phyloP scores from a whole-genome alignment of 2,329 filamentous ascomycete genomes.

The Trichoderma endophyticum region DNA sequence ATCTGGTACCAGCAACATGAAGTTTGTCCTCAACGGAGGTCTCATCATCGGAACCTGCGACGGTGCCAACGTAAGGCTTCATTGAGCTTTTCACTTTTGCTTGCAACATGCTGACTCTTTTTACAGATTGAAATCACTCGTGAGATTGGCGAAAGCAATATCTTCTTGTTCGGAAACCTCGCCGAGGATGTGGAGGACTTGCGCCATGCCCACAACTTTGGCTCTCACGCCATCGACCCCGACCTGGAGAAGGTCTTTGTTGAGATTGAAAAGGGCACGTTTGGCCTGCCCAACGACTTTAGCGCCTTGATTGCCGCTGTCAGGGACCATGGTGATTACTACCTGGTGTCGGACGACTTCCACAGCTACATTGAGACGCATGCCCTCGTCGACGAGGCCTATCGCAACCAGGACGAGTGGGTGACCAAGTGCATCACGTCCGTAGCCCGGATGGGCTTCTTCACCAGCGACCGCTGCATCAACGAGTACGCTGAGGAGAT shows the following conservation, averaged over 20 bases:
- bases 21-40: conserved; percentile 96
- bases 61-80: conserved; percentile 78
- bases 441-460: conserved; percentile 95
- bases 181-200: conserved; percentile 96
- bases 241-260: conserved; percentile 79
- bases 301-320: conserved; percentile 80
- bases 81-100: neutral
- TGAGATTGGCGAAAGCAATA: conserved; percentile 93
- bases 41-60: conserved; percentile 98
- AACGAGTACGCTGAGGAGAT: conserved; percentile 96
- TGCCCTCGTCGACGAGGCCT: conserved; percentile 83
- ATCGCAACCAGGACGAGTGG: conserved; percentile 91
- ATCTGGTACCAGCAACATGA: conserved; percentile 96
- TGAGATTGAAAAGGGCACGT: conserved; percentile 73
- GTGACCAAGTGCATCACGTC: conserved; percentile 83
- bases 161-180: conserved; percentile 96
- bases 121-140: conserved; percentile 87
- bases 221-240: conserved; percentile 71
- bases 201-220: conserved; percentile 84
- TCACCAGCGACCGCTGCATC: conserved; percentile 91
- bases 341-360: conserved; percentile 97
- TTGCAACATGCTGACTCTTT: neutral
- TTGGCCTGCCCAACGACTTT: conserved; percentile 78
- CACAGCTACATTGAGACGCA: conserved; percentile 92
- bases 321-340: conserved; percentile 92